phyloP scores from a whole-genome alignment of 2,329 filamentous ascomycete genomes.

The Fusarium sp. region DNA sequence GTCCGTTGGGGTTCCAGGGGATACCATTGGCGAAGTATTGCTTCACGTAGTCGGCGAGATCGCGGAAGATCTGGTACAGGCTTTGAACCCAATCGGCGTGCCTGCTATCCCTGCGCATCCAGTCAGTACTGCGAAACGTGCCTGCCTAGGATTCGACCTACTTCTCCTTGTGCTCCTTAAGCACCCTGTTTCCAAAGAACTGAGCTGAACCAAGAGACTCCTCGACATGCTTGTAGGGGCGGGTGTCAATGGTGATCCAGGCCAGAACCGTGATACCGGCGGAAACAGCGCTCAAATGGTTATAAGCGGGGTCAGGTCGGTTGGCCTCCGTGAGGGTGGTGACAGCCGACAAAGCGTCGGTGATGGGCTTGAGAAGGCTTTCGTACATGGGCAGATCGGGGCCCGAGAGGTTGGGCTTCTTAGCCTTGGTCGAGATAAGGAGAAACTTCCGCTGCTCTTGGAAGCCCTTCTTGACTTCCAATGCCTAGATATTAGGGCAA shows the following conservation, averaged over 20 bases:
- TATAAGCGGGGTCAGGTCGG: constrained; percentile 78
- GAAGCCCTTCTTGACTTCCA: constrained; percentile 74
- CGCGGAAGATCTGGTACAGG: constrained; percentile 92
- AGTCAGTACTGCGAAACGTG: constrained; percentile 4
- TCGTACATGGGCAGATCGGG: constrained; percentile 74
- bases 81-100: constrained; percentile 91
- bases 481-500: constrained; percentile 53
- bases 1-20: constrained; percentile 85
- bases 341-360: constrained; percentile 82
- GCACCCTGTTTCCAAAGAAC: constrained; percentile 93
- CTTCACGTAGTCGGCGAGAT: constrained; percentile 86
- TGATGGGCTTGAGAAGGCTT: constrained; percentile 87
- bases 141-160: constrained; percentile 37
- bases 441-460: constrained; percentile 88
- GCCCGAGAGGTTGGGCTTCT: constrained; percentile 81
- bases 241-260: constrained; percentile 88
- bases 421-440: constrained; percentile 87
- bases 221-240: constrained; percentile 86
- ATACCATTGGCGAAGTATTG: constrained; percentile 83
- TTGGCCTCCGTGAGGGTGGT: constrained; percentile 86
- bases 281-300: constrained; percentile 86
- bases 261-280: constrained; percentile 91
- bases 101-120: constrained; percentile 71
- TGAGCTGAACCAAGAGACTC: constrained; percentile 87
- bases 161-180: constrained; percentile 88